Base-by-base conservation (phyloP, 129 eudicot species). In the Artemisia tridentata region DNA sequence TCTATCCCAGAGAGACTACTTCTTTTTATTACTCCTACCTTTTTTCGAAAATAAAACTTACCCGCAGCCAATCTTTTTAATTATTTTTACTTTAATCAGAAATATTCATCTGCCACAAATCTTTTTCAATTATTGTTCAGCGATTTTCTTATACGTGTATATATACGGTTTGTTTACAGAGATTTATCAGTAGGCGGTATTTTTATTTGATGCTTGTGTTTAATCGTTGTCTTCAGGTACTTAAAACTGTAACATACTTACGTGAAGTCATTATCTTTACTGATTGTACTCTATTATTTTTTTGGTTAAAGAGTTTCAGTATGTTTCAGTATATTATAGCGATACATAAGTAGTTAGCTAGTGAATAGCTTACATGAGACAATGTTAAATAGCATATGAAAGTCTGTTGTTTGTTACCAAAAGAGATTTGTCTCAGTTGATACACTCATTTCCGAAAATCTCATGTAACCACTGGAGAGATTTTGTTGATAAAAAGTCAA, bases 201-300 rank as follows among this genome's bases (percentile, higher is more conserved):
- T 34, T 34, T 34, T 6, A 34, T 0, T 34, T 34, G 0, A 34
- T 34, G 41, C 41, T 0, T 34, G 11, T 38, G 16, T 18, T 66
- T 17, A 64, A 38, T 73, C 78, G 11, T 53, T 54, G 17, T 65
- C 72, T 49, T 56, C 68, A 73, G 55, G 71, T 38, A 63, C 69
- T 2, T 1, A 14, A 55, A 1, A 11, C 21, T 18, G 11, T 57
- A 29, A 15, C 34, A 20, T 57, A 18, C 34, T 38, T 38, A 38
- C 45, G 45, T 38, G 45, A 38, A 38, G 45, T 8, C 8, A 38
- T 38, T 8, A 38, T 38, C 45, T 38, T 38, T 38, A 38, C 45
- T 38, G 45, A 38, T 38, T 38, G 45, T 38, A n/a, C n/a, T n/a
- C n/a, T n/a, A 7, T 7, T 38, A 38, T 38, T 38, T 38, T 38